Evolutionary conservation across 208 protist species (phyloP).

Genomic region (Balamuthia mandrillaris): DNA sequence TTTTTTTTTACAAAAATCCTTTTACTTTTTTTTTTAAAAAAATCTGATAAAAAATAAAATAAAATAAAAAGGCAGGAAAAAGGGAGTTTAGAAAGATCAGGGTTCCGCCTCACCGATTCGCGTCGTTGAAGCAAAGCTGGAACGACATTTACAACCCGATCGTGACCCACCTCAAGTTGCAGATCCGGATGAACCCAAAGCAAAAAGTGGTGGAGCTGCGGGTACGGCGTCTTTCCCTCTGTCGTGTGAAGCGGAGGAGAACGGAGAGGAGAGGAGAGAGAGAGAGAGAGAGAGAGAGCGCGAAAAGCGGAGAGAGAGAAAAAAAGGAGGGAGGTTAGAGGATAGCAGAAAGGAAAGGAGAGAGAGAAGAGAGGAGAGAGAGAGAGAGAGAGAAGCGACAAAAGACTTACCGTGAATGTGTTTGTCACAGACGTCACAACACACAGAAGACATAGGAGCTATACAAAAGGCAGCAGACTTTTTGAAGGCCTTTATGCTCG

Average conservation of each 20-base stretch:
- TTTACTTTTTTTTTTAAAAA: background rate
- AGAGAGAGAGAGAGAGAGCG: too few species aligned
- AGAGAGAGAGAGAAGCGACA: too few species aligned
- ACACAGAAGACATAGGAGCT: conserved; percentile 77
- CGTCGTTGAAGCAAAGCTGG: conserved; percentile 96
- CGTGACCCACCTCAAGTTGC: conserved; percentile 96
- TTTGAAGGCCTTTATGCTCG: conserved; percentile 94
- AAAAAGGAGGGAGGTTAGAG: too few species aligned
- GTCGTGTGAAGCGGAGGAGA: conserved; percentile 46
- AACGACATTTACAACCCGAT: conserved; percentile 97
- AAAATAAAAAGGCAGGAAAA: conserved; percentile 19
- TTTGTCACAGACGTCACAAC: conserved; percentile 73
- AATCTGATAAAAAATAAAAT: background rate
- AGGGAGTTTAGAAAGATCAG: conserved; percentile 58
- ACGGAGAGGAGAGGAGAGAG: background rate
- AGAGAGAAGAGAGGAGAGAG: too few species aligned
- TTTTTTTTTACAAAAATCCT: background rate
- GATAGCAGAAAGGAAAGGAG: too few species aligned
- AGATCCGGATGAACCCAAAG: conserved; percentile 98
- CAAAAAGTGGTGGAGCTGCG: conserved; percentile 90
- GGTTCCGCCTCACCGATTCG: conserved; percentile 94
- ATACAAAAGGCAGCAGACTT: conserved; percentile 97
- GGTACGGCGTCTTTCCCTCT: conserved; percentile 77
- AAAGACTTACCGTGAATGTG: too few species aligned
- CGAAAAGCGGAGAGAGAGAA: too few species aligned